These are phyloP conservation scores for Carpinus fangiana DNA, from an alignment of 306 rosid genomes.

Conservation along the genomic window DNA sequence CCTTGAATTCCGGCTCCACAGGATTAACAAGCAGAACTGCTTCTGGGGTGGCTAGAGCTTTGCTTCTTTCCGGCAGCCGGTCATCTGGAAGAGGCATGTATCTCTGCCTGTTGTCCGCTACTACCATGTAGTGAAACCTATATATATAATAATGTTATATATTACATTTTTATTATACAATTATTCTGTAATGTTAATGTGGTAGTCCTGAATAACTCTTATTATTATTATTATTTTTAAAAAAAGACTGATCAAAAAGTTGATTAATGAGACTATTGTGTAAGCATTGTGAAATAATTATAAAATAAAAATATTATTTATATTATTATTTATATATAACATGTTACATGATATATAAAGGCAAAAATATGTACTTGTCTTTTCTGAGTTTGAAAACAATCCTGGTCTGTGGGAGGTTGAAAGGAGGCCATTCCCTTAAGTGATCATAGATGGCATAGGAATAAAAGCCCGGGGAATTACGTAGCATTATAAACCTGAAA, in stretches of 20 bases:
- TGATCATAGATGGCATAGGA: constrained; percentile 79
- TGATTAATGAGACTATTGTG: no score
- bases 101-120: constrained; percentile 77
- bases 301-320: no score
- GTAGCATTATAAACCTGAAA: constrained; percentile 77
- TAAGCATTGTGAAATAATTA: no score
- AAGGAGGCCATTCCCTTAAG: constrained; percentile 80
- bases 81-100: constrained; percentile 91
- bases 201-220: no score
- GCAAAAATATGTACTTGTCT: constrained; percentile 51
- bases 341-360: no score
- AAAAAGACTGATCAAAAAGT: no score
- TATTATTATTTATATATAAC: no score
- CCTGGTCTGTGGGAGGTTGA: constrained; percentile 74
- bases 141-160: background rate
- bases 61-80: constrained; percentile 50
- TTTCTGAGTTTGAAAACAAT: constrained; percentile 81
- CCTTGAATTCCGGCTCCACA: constrained; percentile 62
- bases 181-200: no score
- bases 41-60: constrained; percentile 65
- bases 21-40: constrained; percentile 80
- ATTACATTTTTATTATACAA: no score
- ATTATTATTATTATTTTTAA: no score
- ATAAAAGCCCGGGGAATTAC: constrained; percentile 85
- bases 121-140: constrained; percentile 83